Evolutionary conservation across 2,329 filamentous ascomycete genomes (phyloP).

Genomic region (Colletotrichum karsti): DNA sequence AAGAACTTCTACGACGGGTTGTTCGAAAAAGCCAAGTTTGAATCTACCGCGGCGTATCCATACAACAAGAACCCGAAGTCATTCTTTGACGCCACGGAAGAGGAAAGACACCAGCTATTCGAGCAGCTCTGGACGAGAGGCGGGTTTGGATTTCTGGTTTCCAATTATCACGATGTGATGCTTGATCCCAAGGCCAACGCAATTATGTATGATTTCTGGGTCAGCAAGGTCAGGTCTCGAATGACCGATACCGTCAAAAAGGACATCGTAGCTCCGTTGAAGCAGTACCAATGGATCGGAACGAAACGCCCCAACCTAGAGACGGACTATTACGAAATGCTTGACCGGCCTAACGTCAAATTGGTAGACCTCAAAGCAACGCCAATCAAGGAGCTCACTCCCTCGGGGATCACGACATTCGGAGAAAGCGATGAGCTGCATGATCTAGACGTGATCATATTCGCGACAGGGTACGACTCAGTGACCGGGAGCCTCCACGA

Average conservation of each 20-base stretch:
- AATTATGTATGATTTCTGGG: conserved; percentile 24
- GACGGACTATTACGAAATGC: conserved; percentile 23
- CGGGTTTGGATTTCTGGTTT: conserved; percentile 54
- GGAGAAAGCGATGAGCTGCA: not conserved
- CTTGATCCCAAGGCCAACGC: conserved; percentile 8
- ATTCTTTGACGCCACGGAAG: conserved; percentile 33
- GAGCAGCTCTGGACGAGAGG: conserved; percentile 53
- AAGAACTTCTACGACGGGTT: conserved; percentile 46
- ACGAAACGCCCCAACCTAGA: not conserved
- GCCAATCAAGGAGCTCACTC: not conserved
- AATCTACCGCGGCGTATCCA: not conserved
- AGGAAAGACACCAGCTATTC: conserved; percentile 51
- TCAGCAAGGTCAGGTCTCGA: not conserved
- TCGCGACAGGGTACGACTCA: conserved; percentile 33
- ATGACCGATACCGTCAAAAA: conserved; percentile 19
- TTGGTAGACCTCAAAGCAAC: conserved; percentile 17
- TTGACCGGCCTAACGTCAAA: conserved; percentile 19
- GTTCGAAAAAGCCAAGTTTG: conserved; percentile 42
- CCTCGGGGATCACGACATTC: not conserved
- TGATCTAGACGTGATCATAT: conserved; percentile 25
- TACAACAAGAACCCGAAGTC: not conserved
- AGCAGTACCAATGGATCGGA: conserved; percentile 10
- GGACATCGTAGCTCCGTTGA: conserved; percentile 14
- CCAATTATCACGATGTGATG: conserved; percentile 41
- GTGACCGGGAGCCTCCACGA: conserved; percentile 33